Evolutionary conservation across 2,329 filamentous ascomycete genomes (phyloP).

Genomic region (Verticillium albo-atrum): DNA sequence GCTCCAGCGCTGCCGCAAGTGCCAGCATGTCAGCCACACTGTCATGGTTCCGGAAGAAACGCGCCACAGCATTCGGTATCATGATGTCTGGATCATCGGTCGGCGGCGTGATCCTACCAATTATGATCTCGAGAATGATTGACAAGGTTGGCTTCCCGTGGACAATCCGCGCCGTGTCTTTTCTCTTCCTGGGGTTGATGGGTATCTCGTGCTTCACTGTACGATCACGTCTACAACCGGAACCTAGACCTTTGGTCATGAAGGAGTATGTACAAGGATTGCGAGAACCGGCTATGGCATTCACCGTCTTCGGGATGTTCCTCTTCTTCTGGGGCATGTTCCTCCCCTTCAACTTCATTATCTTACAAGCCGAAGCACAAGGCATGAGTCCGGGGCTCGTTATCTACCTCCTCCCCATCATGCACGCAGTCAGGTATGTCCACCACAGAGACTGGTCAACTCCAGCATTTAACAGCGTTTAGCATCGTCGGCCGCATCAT

Average conservation of each 20-base stretch:
- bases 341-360: slow-evolving; percentile 48
- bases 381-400: slow-evolving; percentile 36
- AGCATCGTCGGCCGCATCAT: slow-evolving; percentile 48
- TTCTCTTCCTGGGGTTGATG: slow-evolving; percentile 37
- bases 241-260: slow-evolving; percentile 39
- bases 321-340: slow-evolving; percentile 54
- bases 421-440: slow-evolving; percentile 46
- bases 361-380: slow-evolving; percentile 39
- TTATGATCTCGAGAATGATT: slow-evolving; percentile 54
- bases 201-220: slow-evolving; percentile 29
- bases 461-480: not conserved
- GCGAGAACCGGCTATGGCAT: slow-evolving; percentile 36
- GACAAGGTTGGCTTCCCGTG: slow-evolving; percentile 39
- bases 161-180: slow-evolving; percentile 43
- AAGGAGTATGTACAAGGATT: slow-evolving; percentile 42
- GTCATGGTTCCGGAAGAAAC: slow-evolving; percentile 48
- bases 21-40: slow-evolving; percentile 34
- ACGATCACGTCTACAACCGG: slow-evolving; percentile 36
- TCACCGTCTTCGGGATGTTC: slow-evolving; percentile 42
- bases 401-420: slow-evolving; percentile 49
- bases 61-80: slow-evolving; percentile 50
- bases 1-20: slow-evolving; percentile 38
- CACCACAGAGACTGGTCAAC: too few relatives aligned
- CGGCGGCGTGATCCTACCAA: slow-evolving; percentile 55
- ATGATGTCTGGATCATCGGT: slow-evolving; percentile 49